Conservation (phyloP, 1,139 yeast genomes). For the Blastobotrys persicus region DNA sequence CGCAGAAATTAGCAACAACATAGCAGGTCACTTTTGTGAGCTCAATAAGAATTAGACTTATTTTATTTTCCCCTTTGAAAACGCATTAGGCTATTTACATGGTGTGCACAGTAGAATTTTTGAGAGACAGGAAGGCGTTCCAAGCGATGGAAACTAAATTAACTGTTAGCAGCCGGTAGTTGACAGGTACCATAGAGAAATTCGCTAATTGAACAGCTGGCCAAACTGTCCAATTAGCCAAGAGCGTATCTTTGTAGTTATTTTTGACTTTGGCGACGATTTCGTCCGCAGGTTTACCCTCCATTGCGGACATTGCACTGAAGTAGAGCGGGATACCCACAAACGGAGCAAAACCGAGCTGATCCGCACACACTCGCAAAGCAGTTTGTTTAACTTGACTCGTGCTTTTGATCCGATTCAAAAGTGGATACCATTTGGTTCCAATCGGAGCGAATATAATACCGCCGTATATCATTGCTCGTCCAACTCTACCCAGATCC, state of each 20-base stretch:
- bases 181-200: slow-evolving; percentile 68
- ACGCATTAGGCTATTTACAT: background rate
- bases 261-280: slow-evolving; percentile 26
- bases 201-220: slow-evolving; percentile 75
- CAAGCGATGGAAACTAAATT: slow-evolving; percentile 75
- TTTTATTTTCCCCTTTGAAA: no score
- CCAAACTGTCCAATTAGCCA: slow-evolving; percentile 83
- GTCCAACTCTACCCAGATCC: slow-evolving; percentile 47
- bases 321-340: slow-evolving; percentile 50
- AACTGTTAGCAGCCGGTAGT: slow-evolving; percentile 64
- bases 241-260: slow-evolving; percentile 46
- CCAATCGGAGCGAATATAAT: slow-evolving; percentile 76
- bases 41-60: no score
- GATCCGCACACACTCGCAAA: slow-evolving; percentile 66
- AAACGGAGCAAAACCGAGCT: slow-evolving; percentile 68
- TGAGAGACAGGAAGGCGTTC: slow-evolving; percentile 74
- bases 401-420: slow-evolving; percentile 53
- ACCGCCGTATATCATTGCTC: slow-evolving; percentile 74
- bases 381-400: slow-evolving; percentile 31
- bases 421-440: slow-evolving; percentile 60
- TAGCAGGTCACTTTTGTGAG: no score
- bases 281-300: slow-evolving; percentile 43
- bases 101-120: slow-evolving; percentile 35
- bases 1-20: no score
- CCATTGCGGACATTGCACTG: slow-evolving; percentile 64